Conservation (phyloP, 306 rosid species). For the Fragaria ananassa region DNA sequence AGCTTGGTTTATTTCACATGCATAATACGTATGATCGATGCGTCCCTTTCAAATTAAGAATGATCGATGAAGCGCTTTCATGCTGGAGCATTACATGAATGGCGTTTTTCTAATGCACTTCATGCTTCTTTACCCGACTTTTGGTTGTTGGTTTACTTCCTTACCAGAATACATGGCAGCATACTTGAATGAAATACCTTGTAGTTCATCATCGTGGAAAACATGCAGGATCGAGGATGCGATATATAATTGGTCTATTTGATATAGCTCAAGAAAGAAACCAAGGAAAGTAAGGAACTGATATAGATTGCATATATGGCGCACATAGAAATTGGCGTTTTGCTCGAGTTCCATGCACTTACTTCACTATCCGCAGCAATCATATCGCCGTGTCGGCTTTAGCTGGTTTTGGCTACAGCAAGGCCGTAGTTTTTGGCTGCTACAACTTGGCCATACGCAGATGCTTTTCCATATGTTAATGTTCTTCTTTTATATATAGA, state of each 20-base stretch:
- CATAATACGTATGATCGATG: neutral
- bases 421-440: neutral
- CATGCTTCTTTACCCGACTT: neutral
- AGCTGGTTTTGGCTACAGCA: neutral
- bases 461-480: neutral
- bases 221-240: neutral
- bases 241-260: neutral
- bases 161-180: neutral
- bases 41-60: neutral
- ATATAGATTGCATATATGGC: neutral
- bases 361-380: neutral
- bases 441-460: neutral
- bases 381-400: neutral
- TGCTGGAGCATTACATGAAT: neutral
- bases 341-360: neutral
- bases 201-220: neutral
- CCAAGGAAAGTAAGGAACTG: neutral
- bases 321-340: constrained; percentile 1
- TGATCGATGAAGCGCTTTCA: neutral
- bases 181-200: neutral
- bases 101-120: neutral
- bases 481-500: too few relatives aligned
- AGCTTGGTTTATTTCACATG: neutral
- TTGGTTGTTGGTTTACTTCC: neutral
- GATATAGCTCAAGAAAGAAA: neutral